These are phyloP conservation scores for Plasmodium gonderi DNA, from an alignment of 169 alveolate genomes.

Conservation along the genomic window DNA sequence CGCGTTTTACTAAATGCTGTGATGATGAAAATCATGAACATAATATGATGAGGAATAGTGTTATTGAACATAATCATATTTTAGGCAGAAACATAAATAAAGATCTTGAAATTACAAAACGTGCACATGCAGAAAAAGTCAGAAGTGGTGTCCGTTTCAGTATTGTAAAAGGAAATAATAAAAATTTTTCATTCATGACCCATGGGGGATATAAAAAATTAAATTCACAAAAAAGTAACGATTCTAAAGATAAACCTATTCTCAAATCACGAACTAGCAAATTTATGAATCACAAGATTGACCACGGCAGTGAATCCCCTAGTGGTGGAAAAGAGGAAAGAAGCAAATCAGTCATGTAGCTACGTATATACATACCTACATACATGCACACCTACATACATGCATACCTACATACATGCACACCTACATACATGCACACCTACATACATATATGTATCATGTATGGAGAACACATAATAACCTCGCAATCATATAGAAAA, in stretches of 20 bases:
- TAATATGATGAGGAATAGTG: not conserved
- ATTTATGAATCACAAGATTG: not conserved
- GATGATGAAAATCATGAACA: not conserved
- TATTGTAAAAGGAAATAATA: not conserved
- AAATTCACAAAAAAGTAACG: not conserved
- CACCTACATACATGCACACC: no score
- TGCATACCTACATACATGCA: no score
- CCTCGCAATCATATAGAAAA: no score
- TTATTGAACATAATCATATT: not conserved
- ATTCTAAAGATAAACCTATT: not conserved
- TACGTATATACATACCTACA: no score
- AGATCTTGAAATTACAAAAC: not conserved
- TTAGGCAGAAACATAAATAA: not conserved
- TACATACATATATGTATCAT: no score
- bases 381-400: no score
- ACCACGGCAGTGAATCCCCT: no score
- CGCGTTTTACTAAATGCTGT: not conserved
- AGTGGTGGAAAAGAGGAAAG: no score
- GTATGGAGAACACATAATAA: no score
- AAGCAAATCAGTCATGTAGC: no score
- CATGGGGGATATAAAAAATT: not conserved
- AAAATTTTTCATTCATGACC: not conserved
- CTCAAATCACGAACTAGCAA: not conserved
- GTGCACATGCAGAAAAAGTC: not conserved
- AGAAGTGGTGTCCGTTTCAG: slow-evolving; percentile 2